These are phyloP conservation scores for Plectosphaerella sp. DNA, from an alignment of 2,329 filamentous ascomycete genomes.

Conservation along the genomic window DNA sequence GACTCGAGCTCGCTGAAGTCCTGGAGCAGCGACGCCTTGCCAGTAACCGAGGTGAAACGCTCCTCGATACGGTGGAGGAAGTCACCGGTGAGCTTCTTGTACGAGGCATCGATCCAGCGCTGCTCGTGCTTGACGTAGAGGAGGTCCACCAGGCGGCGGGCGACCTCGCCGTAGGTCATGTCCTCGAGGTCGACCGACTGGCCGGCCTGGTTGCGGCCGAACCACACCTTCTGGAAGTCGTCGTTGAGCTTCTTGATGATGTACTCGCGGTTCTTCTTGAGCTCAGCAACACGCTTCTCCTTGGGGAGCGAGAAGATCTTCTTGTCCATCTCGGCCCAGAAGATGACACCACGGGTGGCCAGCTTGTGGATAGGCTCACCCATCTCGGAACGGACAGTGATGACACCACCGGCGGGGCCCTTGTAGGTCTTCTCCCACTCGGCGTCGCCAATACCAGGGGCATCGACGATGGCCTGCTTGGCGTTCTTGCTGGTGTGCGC, in stretches of 20 bases:
- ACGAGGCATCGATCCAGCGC: slow-evolving; percentile 86
- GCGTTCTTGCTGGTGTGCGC: slow-evolving; percentile 82
- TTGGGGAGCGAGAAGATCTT: slow-evolving; percentile 97
- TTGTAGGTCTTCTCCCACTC: slow-evolving; percentile 95
- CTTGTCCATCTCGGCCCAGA: slow-evolving; percentile 99
- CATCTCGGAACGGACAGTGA: slow-evolving; percentile 98
- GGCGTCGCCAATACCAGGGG: slow-evolving; percentile 73
- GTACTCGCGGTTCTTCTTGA: slow-evolving; percentile 83
- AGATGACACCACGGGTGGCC: slow-evolving; percentile 88
- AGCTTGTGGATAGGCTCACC: slow-evolving; percentile 99
- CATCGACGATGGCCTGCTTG: slow-evolving; percentile 86
- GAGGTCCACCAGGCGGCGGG: slow-evolving; percentile 81
- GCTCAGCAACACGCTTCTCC: slow-evolving; percentile 82
- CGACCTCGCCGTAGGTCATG: slow-evolving; percentile 90
- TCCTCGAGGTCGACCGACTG: slow-evolving; percentile 85
- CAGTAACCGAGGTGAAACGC: slow-evolving; percentile 73
- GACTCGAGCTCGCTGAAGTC: slow-evolving; percentile 83
- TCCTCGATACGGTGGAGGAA: slow-evolving; percentile 97
- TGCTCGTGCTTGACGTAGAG: slow-evolving; percentile 89
- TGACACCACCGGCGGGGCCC: slow-evolving; percentile 84
- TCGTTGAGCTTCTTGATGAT: slow-evolving; percentile 96
- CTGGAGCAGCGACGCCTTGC: slow-evolving; percentile 78
- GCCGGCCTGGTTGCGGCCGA: slow-evolving; percentile 77
- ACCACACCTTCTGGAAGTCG: slow-evolving; percentile 97
- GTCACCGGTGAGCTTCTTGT: slow-evolving; percentile 79